Conservation (phyloP, 1,139 yeast species). For the Protomyces lactucae-debilis region DNA sequence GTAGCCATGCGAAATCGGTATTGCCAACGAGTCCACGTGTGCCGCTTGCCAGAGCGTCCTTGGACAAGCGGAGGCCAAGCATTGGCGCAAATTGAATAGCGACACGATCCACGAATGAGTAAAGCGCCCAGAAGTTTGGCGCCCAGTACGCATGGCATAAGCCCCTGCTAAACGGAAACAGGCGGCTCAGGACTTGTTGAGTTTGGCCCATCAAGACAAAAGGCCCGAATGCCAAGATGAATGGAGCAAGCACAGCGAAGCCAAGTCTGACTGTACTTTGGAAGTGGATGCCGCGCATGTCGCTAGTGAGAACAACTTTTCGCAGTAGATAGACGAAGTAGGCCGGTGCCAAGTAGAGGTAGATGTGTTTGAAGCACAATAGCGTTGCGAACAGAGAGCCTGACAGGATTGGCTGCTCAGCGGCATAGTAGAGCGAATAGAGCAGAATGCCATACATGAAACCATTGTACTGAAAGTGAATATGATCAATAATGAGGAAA, state of each 20-base stretch:
- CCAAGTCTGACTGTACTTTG: conserved; percentile 57
- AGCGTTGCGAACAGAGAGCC: conserved; percentile 72
- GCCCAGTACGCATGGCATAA: conserved; percentile 99
- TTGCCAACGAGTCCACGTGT: conserved; percentile 93
- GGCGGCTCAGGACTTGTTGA: conserved; percentile 59
- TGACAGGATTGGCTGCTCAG: conserved; percentile 55
- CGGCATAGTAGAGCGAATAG: conserved; percentile 61
- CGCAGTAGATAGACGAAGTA: conserved; percentile 75
- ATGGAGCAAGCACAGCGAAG: conserved; percentile 57
- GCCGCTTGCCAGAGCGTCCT: conserved; percentile 38
- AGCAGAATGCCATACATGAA: conserved; percentile 82
- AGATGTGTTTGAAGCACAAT: conserved; percentile 90
- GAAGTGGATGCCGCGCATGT: conserved; percentile 50
- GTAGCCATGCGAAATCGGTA: conserved; percentile 71
- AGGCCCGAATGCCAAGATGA: conserved; percentile 73
- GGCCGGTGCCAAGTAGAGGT: conserved; percentile 89
- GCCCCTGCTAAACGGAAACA: conserved; percentile 93
- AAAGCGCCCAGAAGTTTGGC: conserved; percentile 93
- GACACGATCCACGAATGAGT: conserved; percentile 75
- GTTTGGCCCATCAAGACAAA: conserved; percentile 60
- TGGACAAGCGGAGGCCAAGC: conserved; percentile 8
- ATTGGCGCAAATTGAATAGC: conserved; percentile 45
- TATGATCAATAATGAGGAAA: conserved; percentile 77
- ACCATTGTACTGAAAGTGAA: conserved; percentile 93
- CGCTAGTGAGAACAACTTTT: conserved; percentile 51